Base-by-base conservation (phyloP, 169 alveolate genomes). In the Miamiensis avidus region DNA sequence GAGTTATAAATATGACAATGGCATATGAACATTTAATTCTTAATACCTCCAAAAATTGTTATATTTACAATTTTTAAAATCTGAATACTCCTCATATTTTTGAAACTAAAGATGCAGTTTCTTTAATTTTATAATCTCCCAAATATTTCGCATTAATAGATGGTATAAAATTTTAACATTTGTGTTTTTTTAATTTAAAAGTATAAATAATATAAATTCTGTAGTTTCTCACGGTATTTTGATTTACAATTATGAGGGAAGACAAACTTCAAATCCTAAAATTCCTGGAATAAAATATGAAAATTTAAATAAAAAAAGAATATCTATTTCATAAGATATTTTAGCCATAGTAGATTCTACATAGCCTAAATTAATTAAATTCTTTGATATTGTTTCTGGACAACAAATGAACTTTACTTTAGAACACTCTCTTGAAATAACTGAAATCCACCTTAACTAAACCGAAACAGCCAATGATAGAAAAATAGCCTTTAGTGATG, bases 181-280 rank as follows among this genome's bases (percentile, higher is more conserved):
- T 49, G 20, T 49, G 4, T 49, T 11, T 20, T 49, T 49, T 49
- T 11, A 49, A 49, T 49, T 49, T 49, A 49, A 11, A 49, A 49
- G 4, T 49, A 49, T 49, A 49, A 49, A 4, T 49, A 11, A 11
- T 11, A 49, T 11, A 49, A 49, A 11, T 49, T 11, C 4, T 49
- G 4, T 11, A 81, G 95, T 94, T 28, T 79, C 88, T 65, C 85
- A 89, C 75, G 95, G 95, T 29, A 81, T 95, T 33, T 87, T 89
- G 79, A 85, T 94, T 26, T 96, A 93, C 84, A 92, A 89, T 78
- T 96, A 94, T 86, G 97, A 96, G 86, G 98, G 97, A 25, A 91
- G 89, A 65, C 92, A 87, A 78, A 93, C 94, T 32, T 91, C 95
- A 11, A 88, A 95, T 65, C 97, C 97, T 25, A 93, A 94, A 82